These are phyloP conservation scores for Cryptosporidium baileyi DNA, from an alignment of 169 alveolate species.

Conservation along the genomic window DNA sequence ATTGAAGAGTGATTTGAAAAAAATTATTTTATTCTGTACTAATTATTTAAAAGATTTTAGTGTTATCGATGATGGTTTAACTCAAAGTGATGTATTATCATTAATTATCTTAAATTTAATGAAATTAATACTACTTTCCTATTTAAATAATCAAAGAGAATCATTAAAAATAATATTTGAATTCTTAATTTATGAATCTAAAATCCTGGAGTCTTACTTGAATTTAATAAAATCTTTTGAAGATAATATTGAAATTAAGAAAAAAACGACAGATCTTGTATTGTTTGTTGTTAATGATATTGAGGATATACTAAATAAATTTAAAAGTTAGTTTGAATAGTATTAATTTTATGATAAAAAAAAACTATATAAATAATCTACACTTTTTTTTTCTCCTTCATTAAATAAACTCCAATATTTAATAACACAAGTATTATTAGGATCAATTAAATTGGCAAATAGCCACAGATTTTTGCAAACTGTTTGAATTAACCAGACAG, in stretches of 20 bases:
- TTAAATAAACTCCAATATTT: constrained; percentile 54
- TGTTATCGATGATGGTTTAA: neutral
- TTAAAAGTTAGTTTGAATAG: neutral
- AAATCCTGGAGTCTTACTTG: neutral
- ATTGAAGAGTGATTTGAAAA: neutral
- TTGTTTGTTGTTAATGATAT: constrained; percentile 19
- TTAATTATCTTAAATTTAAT: constrained; percentile 28
- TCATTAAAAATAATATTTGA: neutral
- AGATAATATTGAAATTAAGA: neutral
- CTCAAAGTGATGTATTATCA: constrained; percentile 2
- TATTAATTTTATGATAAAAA: neutral
- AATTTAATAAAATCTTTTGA: neutral
- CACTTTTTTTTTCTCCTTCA: neutral
- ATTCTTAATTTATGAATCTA: constrained; percentile 13
- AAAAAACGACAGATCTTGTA: neutral
- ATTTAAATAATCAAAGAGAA: neutral
- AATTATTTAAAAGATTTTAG: neutral
- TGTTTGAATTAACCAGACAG: constrained; percentile 7
- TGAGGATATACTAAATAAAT: constrained; percentile 43
- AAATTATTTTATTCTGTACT: neutral
- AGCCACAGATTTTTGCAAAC: constrained; percentile 23
- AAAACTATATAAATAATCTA: constrained; percentile 15
- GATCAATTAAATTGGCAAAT: constrained; percentile 22
- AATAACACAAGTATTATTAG: constrained; percentile 39
- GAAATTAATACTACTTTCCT: constrained; percentile 17